These are phyloP conservation scores for Roridomyces roridus DNA, from an alignment of 768 basidiomycete genomes.

Conservation along the genomic window DNA sequence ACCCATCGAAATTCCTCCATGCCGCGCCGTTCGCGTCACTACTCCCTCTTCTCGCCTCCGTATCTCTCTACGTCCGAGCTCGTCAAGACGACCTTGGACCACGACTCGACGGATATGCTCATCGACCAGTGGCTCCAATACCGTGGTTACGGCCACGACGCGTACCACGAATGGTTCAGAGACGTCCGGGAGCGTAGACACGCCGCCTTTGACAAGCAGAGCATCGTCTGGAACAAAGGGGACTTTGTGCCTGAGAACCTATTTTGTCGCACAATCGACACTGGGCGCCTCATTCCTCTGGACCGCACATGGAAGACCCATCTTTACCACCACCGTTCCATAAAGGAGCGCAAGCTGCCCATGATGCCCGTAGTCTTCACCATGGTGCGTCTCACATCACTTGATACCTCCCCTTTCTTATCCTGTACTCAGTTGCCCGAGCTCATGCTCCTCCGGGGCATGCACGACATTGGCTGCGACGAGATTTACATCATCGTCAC, in stretches of 20 bases:
- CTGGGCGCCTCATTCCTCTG: constrained; percentile 77
- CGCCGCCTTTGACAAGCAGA: constrained; percentile 56
- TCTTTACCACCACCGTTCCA: constrained; percentile 78
- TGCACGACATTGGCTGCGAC: constrained; percentile 83
- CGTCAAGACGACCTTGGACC: constrained; percentile 77
- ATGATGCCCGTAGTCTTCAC: constrained; percentile 86
- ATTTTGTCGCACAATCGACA: constrained; percentile 81
- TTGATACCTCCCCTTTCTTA: constrained; percentile 13
- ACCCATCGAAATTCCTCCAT: constrained; percentile 29
- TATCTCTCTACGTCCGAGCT: constrained; percentile 78
- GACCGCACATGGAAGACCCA: constrained; percentile 85
- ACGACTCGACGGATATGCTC: constrained; percentile 77
- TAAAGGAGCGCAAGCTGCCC: constrained; percentile 72
- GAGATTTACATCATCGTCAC: constrained; percentile 82
- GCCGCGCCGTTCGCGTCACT: constrained; percentile 53
- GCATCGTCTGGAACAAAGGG: constrained; percentile 69
- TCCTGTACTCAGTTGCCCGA: constrained; percentile 64
- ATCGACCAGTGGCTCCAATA: constrained; percentile 88
- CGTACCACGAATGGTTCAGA: constrained; percentile 80
- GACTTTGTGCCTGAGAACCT: constrained; percentile 82
- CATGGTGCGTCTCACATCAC: constrained; percentile 55
- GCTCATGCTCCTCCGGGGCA: constrained; percentile 78
- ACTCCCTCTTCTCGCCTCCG: constrained; percentile 72
- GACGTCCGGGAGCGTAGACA: constrained; percentile 72
- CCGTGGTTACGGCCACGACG: constrained; percentile 62